Evolutionary conservation across 148 eudicot species (phyloP), one percentile per base, ranked within the genome.

Genomic region (Polygonum maritimum): DNA sequence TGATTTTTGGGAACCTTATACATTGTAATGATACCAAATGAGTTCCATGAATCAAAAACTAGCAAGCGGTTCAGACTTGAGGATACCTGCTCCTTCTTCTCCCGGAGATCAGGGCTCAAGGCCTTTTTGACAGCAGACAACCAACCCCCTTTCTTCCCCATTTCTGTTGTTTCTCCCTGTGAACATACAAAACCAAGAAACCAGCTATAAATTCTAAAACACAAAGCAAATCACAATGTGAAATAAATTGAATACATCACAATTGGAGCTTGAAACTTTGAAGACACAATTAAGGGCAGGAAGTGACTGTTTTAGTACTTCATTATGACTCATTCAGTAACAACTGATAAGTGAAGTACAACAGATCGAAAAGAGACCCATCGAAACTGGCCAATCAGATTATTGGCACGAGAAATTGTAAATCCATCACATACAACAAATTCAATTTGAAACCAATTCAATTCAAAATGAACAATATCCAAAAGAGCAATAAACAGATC

Each of bases 61-160:
- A 48, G 72, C 2, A 5, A 21, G n/a, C 16, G 16, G 60, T n/a
- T 54, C 26, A 60, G 31, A 26, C 31, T 26, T 26, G 31, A 26
- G 5, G 41, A 47, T 67, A 90, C 92, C 92, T 90, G 87, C 3
- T 86, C 84, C 52, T 87, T 88, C 83, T 89, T 89, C 77, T 86
- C 87, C 77, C 83, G 83, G 45, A 92, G 75, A 55, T 87, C 88
- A 57, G 91, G 89, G 76, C 88, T 86, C 72, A 91, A 76, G 79
- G 85, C 91, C 76, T 86, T 93, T 85, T 84, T 93, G 65, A 93
- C 89, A 9, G 96, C 87, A 82, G 91, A 84, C 69, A 90, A 76
- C 90, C 90, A 91, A 35, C 93, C 83, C 79, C 88, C 86, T 86
- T 84, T 91, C 86, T 82, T 91, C 84, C 93, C 92, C 98, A 91